Evolutionary conservation across 2,329 filamentous ascomycete species (phyloP).

Genomic region (Cordyceps fumosorosea): DNA sequence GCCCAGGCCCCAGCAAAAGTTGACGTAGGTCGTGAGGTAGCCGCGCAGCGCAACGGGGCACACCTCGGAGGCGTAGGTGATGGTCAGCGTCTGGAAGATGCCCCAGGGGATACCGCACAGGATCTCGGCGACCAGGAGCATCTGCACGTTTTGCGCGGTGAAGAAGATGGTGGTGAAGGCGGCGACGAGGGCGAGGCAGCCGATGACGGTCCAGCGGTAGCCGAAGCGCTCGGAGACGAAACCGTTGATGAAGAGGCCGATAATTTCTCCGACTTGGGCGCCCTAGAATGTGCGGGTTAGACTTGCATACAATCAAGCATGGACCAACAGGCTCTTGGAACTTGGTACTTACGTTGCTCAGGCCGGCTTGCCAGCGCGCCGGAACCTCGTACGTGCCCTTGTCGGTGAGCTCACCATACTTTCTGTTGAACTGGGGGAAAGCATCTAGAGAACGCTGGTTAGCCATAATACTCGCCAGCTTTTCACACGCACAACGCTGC

Average conservation of each 20-base stretch:
- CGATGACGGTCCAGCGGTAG: constrained; percentile 59
- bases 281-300: constrained; percentile 30
- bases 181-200: constrained; percentile 45
- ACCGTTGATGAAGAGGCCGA: constrained; percentile 61
- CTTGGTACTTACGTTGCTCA: constrained; percentile 41
- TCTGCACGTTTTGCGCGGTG: constrained; percentile 53
- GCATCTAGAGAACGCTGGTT: constrained; percentile 31
- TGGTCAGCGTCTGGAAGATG: constrained; percentile 52
- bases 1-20: constrained; percentile 72
- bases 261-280: constrained; percentile 55
- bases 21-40: constrained; percentile 67
- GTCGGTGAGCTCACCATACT: constrained; percentile 38
- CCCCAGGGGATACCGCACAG: constrained; percentile 58
- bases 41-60: constrained; percentile 66
- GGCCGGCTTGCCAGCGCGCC: constrained; percentile 54
- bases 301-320: background rate
- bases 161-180: constrained; percentile 59
- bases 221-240: constrained; percentile 60
- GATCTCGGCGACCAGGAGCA: constrained; percentile 55
- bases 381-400: constrained; percentile 47
- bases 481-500: background rate
- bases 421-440: constrained; percentile 50
- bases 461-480: background rate
- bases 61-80: constrained; percentile 65
- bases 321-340: background rate